A percentile compares a stretch with the other conserved stretches of the same genome.
Conservation (phyloP, 768 basidiomycete genomes). For the Terana coerulea region DNA sequence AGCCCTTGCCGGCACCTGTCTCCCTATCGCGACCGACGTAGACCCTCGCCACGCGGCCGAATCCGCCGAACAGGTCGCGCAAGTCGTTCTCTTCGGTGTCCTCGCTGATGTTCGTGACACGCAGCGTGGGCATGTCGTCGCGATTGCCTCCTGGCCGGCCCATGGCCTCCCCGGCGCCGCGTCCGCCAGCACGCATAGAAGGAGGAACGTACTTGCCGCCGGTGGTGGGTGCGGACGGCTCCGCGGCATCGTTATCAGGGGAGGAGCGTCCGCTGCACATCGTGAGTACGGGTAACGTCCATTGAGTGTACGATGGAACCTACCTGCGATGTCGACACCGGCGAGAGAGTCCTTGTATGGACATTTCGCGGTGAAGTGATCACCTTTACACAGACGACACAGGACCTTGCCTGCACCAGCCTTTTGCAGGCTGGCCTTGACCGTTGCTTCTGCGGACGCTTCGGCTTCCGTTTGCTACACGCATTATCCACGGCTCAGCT, state of each 20-base stretch:
- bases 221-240: constrained; percentile 33
- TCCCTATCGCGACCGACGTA: constrained; percentile 95
- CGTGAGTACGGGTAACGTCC: too few relatives aligned
- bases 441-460: constrained; percentile 55
- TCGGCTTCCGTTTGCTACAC: constrained; percentile 62
- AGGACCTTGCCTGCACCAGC: constrained; percentile 84
- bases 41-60: constrained; percentile 84
- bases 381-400: constrained; percentile 94
- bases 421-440: constrained; percentile 64
- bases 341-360: constrained; percentile 95
- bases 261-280: constrained; percentile 35
- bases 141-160: constrained; percentile 52
- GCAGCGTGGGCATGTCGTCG: constrained; percentile 93
- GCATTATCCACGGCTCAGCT: too few relatives aligned
- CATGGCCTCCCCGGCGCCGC: constrained; percentile 78
- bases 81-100: constrained; percentile 95
- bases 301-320: constrained; percentile 15
- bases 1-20: constrained; percentile 93
- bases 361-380: constrained; percentile 97
- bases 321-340: constrained; percentile 61
- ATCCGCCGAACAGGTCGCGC: constrained; percentile 82
- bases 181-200: constrained; percentile 74
- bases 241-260: constrained; percentile 31
- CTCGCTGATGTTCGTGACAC: constrained; percentile 95
- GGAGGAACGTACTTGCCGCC: constrained; percentile 92